Conservation (phyloP, 2,329 filamentous ascomycete species). For the Penicillium sclerotiorum region DNA sequence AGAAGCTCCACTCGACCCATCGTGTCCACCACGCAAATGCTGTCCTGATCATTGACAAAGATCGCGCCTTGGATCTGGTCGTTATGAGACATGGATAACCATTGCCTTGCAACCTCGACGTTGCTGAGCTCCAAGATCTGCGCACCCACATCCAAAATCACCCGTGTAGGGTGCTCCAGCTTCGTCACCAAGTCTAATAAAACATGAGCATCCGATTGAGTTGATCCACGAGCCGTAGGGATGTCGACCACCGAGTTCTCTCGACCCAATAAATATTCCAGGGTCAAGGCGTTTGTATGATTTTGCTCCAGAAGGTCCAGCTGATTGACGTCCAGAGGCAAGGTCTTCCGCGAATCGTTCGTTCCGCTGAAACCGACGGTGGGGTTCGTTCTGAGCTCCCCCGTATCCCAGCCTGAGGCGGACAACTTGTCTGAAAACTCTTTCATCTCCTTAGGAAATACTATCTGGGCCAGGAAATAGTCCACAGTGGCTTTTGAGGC, state of each 20-base stretch:
- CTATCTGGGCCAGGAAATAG: conserved; percentile 61
- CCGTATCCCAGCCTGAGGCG: conserved; percentile 68
- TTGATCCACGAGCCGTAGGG: neutral
- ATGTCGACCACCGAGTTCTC: neutral
- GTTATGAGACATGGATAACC: conserved; percentile 49
- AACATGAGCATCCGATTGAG: conserved; percentile 28
- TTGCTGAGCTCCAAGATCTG: conserved; percentile 69
- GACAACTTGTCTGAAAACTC: conserved; percentile 67
- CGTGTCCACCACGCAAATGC: conserved; percentile 34
- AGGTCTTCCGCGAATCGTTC: conserved; percentile 61
- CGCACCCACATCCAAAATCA: conserved; percentile 72
- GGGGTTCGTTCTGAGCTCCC: conserved; percentile 22
- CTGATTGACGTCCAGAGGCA: conserved; percentile 61
- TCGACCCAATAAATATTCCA: conserved; percentile 59
- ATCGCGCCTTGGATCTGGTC: conserved; percentile 51
- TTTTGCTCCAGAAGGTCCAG: conserved; percentile 56
- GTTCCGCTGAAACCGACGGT: conserved; percentile 73
- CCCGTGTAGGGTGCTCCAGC: conserved; percentile 49
- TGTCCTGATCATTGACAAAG: conserved; percentile 53
- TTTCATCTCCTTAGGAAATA: conserved; percentile 64
- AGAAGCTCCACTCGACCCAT: conserved; percentile 41
- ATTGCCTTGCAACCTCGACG: conserved; percentile 53
- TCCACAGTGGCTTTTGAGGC: conserved; percentile 60
- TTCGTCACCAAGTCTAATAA: conserved; percentile 51
- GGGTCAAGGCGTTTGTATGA: conserved; percentile 69